Conservation (phyloP, 1,284 basidiomycete genomes). For the Phenoliferia sp. region DNA sequence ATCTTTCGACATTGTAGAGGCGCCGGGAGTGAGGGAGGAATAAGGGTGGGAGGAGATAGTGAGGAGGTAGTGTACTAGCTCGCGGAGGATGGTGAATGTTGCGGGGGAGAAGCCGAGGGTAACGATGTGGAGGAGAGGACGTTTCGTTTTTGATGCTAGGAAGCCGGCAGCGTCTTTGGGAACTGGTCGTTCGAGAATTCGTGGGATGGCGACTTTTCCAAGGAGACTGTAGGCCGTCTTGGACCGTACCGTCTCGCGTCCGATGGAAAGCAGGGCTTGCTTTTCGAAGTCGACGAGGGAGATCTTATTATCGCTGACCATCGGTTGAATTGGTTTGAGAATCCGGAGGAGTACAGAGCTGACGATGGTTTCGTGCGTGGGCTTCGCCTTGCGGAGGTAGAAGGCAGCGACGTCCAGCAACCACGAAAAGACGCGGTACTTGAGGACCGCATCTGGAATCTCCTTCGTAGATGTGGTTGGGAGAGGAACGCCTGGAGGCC, state of each 20-base stretch:
- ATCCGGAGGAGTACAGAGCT: neutral
- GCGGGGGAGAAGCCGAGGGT: neutral
- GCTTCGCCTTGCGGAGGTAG: neutral
- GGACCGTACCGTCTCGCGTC: neutral
- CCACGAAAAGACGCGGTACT: neutral
- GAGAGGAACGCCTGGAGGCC: neutral
- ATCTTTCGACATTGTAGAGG: neutral
- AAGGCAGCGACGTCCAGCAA: neutral
- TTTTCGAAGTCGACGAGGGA: neutral
- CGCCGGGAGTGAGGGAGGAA: neutral
- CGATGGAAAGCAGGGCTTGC: neutral
- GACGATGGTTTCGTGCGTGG: neutral
- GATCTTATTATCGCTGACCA: neutral
- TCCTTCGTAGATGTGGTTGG: neutral
- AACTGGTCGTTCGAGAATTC: neutral
- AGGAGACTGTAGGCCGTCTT: neutral
- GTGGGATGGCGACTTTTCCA: neutral
- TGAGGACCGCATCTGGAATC: neutral
- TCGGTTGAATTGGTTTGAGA: neutral
- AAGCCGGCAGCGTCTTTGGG: neutral
- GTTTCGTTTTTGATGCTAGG: neutral
- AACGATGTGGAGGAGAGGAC: neutral
- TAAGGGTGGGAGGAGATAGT: neutral
- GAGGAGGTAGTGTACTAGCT: slow-evolving; percentile 3
- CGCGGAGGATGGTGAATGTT: neutral